phyloP scores from a whole-genome alignment of 176 grass and related monocot genomes.

The Aegilops umbellulata region DNA sequence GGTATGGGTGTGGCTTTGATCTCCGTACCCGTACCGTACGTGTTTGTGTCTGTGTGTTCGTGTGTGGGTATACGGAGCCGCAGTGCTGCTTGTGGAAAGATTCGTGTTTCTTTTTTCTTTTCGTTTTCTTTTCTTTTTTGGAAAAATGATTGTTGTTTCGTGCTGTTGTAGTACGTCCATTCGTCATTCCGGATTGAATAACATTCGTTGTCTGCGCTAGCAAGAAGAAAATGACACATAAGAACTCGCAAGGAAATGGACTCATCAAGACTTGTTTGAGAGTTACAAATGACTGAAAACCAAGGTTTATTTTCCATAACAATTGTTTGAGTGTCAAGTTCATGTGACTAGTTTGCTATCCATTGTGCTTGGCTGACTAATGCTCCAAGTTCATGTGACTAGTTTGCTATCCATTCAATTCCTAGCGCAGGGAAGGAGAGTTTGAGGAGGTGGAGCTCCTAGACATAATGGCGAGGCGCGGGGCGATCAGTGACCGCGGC shows the following conservation, averaged over 20 bases:
- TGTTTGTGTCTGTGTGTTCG: neutral
- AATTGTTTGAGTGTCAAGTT: too few relatives aligned
- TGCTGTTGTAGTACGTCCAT: neutral
- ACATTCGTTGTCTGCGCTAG: neutral
- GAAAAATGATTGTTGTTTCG: neutral
- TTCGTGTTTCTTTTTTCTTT: neutral
- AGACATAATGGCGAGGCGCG: too few relatives aligned
- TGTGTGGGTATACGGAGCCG: neutral
- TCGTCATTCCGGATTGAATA: neutral
- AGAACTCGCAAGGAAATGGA: neutral
- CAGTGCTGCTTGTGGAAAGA: neutral
- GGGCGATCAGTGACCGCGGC: too few relatives aligned
- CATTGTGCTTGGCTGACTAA: too few relatives aligned
- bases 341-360: too few relatives aligned
- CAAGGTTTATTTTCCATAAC: too few relatives aligned
- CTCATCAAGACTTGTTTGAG: neutral
- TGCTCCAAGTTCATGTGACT: too few relatives aligned
- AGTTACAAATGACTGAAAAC: neutral
- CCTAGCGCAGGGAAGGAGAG: too few relatives aligned
- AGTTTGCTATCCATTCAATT: too few relatives aligned
- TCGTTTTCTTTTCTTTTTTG: too few relatives aligned
- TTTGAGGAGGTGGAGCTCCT: too few relatives aligned
- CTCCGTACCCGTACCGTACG: too few relatives aligned
- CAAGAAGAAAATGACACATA: neutral
- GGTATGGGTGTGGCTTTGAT: neutral